Conservation (phyloP, 352 stramenopile species). For the Thraustochytrium sp. region DNA sequence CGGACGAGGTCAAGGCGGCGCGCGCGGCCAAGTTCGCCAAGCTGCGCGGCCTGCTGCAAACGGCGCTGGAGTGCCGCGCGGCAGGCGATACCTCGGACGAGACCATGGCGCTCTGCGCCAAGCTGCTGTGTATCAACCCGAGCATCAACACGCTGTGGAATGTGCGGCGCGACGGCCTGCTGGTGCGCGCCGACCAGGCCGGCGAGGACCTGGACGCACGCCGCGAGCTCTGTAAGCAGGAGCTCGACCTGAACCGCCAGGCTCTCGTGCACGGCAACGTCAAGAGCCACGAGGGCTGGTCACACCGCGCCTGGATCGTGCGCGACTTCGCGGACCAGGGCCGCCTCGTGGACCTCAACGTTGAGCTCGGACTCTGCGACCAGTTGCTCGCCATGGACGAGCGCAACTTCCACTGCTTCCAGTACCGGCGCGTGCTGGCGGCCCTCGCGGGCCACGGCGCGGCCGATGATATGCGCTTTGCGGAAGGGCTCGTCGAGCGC, state of each 20-base stretch:
- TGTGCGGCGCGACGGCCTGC: conserved; percentile 19
- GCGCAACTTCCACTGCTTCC: conserved; percentile 99
- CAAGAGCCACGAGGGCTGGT: conserved; percentile 34
- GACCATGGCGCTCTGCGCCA: neutral
- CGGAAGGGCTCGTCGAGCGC: conserved; percentile 86
- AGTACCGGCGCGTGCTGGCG: conserved; percentile 80
- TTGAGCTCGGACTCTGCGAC: conserved; percentile 65
- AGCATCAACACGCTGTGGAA: conserved; percentile 39
- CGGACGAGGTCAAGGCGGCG: neutral
- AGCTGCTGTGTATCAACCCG: conserved; percentile 25
- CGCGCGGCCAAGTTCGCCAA: conserved; percentile 10
- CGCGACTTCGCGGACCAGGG: neutral
- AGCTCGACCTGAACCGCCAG: conserved; percentile 19
- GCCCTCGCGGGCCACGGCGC: conserved; percentile 34
- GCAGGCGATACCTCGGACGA: neutral
- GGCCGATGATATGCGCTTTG: conserved; percentile 80
- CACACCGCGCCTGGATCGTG: conserved; percentile 26
- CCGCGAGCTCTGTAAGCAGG: neutral
- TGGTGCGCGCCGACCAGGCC: neutral
- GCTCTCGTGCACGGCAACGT: conserved; percentile 22
- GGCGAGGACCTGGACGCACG: neutral
- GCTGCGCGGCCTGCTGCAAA: conserved; percentile 21
- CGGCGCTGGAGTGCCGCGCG: conserved; percentile 21
- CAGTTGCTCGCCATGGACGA: conserved; percentile 78
- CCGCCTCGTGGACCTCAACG: conserved; percentile 44